Conservation (phyloP, 108 stramenopile species). For the Cyclotella kingstonii region DNA sequence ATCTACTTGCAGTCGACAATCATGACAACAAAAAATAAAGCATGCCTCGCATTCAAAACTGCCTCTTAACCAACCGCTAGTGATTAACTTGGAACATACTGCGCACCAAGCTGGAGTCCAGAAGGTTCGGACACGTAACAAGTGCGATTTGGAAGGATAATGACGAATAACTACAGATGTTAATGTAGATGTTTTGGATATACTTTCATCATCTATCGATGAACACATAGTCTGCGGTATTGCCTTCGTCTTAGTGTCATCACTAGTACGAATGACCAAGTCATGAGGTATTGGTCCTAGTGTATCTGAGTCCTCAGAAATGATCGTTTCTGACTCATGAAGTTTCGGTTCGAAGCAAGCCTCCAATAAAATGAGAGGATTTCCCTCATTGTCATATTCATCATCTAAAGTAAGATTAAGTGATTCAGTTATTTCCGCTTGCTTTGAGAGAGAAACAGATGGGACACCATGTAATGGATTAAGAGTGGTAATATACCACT, state of each 20-base stretch:
- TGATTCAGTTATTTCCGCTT: too few relatives aligned
- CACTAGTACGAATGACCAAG: constrained; percentile 24
- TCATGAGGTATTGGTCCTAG: constrained; percentile 41
- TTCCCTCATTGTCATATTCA: constrained; percentile 14
- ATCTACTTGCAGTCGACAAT: constrained; percentile 83
- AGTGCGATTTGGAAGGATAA: constrained; percentile 48
- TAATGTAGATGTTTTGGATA: constrained; percentile 37
- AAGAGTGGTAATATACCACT: constrained; percentile 54
- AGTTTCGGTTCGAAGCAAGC: constrained; percentile 44
- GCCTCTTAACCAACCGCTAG: constrained; percentile 48
- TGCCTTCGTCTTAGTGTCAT: neutral
- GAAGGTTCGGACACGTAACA: constrained; percentile 57
- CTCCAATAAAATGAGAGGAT: constrained; percentile 41
- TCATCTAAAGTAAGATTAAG: too few relatives aligned
- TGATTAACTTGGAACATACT: constrained; percentile 45
- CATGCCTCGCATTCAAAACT: constrained; percentile 80
- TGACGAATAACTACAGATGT: constrained; percentile 34
- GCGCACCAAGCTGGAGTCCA: constrained; percentile 63
- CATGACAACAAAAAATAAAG: constrained; percentile 64
- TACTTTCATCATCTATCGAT: constrained; percentile 39
- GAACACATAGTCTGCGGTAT: constrained; percentile 22
- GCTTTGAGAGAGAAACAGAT: neutral
- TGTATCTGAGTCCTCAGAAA: constrained; percentile 43
- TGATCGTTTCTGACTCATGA: constrained; percentile 16
- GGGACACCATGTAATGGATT: neutral